Evolutionary conservation across 2,329 filamentous ascomycete genomes (phyloP), one percentile per base, ranked within the genome.

Genomic region (Metarhizium guizhouense): DNA sequence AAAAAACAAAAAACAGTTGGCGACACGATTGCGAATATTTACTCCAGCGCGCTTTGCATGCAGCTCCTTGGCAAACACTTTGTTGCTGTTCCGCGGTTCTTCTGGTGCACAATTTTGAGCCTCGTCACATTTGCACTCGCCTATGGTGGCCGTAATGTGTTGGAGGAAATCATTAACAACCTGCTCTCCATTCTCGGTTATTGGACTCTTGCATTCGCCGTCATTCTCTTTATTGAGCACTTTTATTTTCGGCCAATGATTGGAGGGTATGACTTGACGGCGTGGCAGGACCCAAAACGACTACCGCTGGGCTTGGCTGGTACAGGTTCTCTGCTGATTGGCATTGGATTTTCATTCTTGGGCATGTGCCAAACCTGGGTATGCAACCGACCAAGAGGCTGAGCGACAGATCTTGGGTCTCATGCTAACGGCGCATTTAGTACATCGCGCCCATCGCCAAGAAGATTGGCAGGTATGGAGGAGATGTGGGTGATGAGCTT

Each of bases 301-400:
- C 57, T 62, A 10, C 61, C 61, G 1, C n/a, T 53, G n/a, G 61
- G 61, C 6, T 16, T 60, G 52, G 61, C 61, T 3, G 61, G 55
- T 7, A 57, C 56, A 6, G 56, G 52, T 1, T 59, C 61, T 2
- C 47, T 62, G 6, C 6, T 62, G 32, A 57, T 54, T 50, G 42
- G 61, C 56, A 45, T 56, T 53, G 56, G 61, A 40, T 54, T 56
- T 47, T 54, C 57, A 38, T 58, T 62, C 14, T 47, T 61, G 6
- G 61, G 60, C 43, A 59, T 61, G 59, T 55, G 57, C 30, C 62
- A 63, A 45, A 62, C 58, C 11, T 61, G 59, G 60, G 57, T 57
- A 42, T 10, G 54, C 53, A 13, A 14, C 5, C 34, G 7, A 6
- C 36, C 20, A 29, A 32, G 40, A 6, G 2, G n/a, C 11, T 34